These are phyloP conservation scores for Hypoxylon intermedium DNA, from an alignment of 495 filamentous ascomycete species.

Conservation along the genomic window DNA sequence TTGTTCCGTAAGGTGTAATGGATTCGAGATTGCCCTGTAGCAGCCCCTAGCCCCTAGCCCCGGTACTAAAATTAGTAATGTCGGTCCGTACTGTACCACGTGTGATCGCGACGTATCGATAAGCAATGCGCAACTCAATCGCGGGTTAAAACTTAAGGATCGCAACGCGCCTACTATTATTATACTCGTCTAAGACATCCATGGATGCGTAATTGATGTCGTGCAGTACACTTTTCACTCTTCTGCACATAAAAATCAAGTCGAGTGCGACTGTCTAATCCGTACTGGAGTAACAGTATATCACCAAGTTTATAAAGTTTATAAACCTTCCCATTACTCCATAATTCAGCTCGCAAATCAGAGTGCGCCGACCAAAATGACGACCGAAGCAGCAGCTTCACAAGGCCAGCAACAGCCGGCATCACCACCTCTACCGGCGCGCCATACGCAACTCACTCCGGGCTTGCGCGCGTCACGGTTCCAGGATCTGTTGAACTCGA, in stretches of 20 bases:
- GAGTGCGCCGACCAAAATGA: slow-evolving; percentile 10
- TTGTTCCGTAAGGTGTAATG: too few relatives aligned
- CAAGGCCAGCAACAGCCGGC: slow-evolving; percentile 15
- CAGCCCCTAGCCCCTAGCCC: too few relatives aligned
- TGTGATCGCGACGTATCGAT: slow-evolving; percentile 40
- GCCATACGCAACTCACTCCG: slow-evolving; percentile 66
- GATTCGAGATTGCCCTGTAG: too few relatives aligned
- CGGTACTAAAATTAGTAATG: neutral
- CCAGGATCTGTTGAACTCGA: slow-evolving; percentile 70
- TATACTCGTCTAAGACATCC: neutral
- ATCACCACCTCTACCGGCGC: slow-evolving; percentile 60
- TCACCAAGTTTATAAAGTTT: too few relatives aligned
- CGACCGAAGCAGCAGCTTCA: slow-evolving; percentile 16
- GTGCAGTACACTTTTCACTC: slow-evolving; percentile 1
- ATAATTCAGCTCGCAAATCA: slow-evolving; percentile 12
- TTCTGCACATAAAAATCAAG: neutral
- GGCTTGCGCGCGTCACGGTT: slow-evolving; percentile 79
- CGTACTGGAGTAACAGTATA: too few relatives aligned
- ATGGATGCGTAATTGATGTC: neutral
- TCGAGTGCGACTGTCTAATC: too few relatives aligned
- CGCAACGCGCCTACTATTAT: slow-evolving; percentile 23
- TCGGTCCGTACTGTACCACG: slow-evolving; percentile 22
- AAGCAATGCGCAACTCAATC: slow-evolving; percentile 24
- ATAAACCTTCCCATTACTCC: neutral
- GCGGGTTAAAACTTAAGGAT: slow-evolving; percentile 28